Percentiles rank a stretch among this genome's conserved stretches.
Evolutionary conservation across 2,329 filamentous ascomycete species (phyloP).

Genomic region (Metarhizium anisopliae): DNA sequence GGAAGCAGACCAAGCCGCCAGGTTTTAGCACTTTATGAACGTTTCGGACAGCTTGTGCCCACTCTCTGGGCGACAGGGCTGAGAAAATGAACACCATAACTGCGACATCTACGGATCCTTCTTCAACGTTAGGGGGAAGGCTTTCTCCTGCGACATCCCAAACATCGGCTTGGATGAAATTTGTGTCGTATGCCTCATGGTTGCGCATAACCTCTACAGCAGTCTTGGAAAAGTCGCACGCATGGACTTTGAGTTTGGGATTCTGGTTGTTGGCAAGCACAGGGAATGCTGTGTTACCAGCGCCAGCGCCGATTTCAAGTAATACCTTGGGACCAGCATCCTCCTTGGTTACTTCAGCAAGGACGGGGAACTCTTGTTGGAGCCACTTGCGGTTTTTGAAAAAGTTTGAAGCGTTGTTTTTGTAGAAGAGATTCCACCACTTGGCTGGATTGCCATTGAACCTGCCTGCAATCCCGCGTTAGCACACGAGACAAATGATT

Average conservation of each 20-base stretch:
- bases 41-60: constrained; percentile 74
- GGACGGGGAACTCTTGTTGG: constrained; percentile 85
- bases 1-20: constrained; percentile 87
- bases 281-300: constrained; percentile 93
- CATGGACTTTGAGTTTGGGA: constrained; percentile 71
- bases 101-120: constrained; percentile 81
- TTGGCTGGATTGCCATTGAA: constrained; percentile 88
- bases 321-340: constrained; percentile 62
- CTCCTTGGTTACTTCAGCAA: constrained; percentile 64
- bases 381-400: constrained; percentile 99
- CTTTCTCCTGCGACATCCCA: constrained; percentile 76
- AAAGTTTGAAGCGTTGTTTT: constrained; percentile 94
- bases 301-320: constrained; percentile 88
- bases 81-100: constrained; percentile 98
- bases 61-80: constrained; percentile 76
- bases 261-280: constrained; percentile 81
- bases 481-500: constrained; percentile 19
- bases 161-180: constrained; percentile 76
- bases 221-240: constrained; percentile 92
- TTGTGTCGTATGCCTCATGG: constrained; percentile 65
- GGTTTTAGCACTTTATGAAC: constrained; percentile 78
- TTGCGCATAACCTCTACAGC: constrained; percentile 87
- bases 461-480: constrained; percentile 45
- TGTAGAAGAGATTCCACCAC: constrained; percentile 98
- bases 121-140: constrained; percentile 67